phyloP scores from a whole-genome alignment of 2,329 filamentous ascomycete genomes.

The Pestalotiopsis sp. region DNA sequence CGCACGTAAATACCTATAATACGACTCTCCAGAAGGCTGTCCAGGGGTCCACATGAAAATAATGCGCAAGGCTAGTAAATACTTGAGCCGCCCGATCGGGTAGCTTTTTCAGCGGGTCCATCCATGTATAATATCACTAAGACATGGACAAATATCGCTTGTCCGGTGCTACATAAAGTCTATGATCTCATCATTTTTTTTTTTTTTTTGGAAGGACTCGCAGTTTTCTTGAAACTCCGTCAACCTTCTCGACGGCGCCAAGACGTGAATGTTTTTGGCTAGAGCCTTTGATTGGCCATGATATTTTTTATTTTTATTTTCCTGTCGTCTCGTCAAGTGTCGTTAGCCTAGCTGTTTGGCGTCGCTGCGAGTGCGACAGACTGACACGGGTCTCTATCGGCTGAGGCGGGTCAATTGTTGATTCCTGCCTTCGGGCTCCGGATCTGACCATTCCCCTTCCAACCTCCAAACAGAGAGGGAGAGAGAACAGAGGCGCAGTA shows the following conservation, averaged over 20 bases:
- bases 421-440: neutral
- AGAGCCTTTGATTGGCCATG: neutral
- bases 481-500: too few species aligned
- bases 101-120: neutral
- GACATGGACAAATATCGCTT: too few species aligned
- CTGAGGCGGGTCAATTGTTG: neutral
- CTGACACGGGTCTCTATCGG: neutral
- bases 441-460: neutral
- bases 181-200: slow-evolving; percentile 15
- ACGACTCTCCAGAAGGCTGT: neutral
- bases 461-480: neutral
- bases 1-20: neutral
- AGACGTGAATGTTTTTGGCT: neutral
- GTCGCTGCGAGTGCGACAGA: neutral
- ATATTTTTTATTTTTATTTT: neutral
- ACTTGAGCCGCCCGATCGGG: neutral
- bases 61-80: neutral
- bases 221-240: slow-evolving; percentile 1
- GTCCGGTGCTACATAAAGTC: slow-evolving; percentile 9
- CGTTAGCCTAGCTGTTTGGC: neutral
- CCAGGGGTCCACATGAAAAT: neutral
- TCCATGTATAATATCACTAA: neutral
- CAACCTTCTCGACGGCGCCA: neutral
- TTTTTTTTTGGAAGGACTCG: neutral
- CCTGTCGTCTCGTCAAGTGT: neutral